Evolutionary conservation across 2,329 filamentous ascomycete species (phyloP), one percentile per base, ranked within the genome.

Genomic region (Cercospora zeae-maydis): DNA sequence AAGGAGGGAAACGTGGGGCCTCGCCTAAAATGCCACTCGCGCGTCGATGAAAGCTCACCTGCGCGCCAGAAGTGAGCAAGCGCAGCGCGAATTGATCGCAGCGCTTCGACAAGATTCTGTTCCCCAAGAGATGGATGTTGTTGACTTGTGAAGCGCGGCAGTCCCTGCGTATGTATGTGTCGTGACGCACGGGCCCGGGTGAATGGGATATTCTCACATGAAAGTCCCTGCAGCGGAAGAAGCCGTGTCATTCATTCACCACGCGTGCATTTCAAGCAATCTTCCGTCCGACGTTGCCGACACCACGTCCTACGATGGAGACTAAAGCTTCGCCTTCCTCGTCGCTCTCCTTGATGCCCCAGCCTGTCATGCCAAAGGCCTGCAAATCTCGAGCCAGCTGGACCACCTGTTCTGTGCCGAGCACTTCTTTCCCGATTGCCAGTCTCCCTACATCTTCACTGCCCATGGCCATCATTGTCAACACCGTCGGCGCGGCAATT

Each of bases 401-500:
- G 61, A 99, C 84, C 58, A 92, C 81, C 63, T 91, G 88, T 74
- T 96, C 91, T 2, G 88, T 89, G 0, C 87, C 93, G 51, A 98
- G 78, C 0, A 97, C 86, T 52, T 93, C 90, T 70, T 86, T 88
- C 33, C 93, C 92, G 63, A 99, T 75, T 66, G 91, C 86, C 68
- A 99, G 76, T 63, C 95, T 85, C 4, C 95, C 95, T 13, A 99
- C 92, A 76, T 99, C 95, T 75, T 98, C 95, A 0, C 90, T 91
- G 0, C 95, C 95, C 95, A 99, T 98, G 34, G 93, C 92, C 95
- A 99, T 99, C 66, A 99, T 81, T 16, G 88, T 90, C 58, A 99
- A 77, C 67, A 96, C 83, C 0, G 89, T 93, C 2, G 86, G 82
- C 4, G 88, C 87, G 2, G 91, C 90, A 2, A 89, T 83, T 13